These are phyloP conservation scores for Dothistroma pini DNA, from an alignment of 2,329 filamentous ascomycete species.

Conservation along the genomic window DNA sequence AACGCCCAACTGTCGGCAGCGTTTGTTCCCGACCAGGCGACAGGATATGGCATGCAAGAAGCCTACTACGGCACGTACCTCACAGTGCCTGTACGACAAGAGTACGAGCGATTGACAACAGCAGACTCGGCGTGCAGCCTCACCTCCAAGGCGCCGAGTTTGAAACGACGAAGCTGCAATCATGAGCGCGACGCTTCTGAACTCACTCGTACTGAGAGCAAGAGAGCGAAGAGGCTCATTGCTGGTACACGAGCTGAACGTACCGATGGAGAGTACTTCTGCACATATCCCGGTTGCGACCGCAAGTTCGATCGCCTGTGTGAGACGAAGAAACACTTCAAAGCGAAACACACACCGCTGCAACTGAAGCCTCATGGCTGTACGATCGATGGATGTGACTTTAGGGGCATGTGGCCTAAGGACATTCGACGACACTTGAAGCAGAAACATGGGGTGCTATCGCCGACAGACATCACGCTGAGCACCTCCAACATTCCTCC, in stretches of 20 bases:
- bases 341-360: slow-evolving; percentile 1
- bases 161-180: background rate
- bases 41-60: background rate
- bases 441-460: background rate
- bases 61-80: background rate
- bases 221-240: background rate
- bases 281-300: slow-evolving; percentile 1
- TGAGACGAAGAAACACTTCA: slow-evolving; percentile 3
- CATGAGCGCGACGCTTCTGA: background rate
- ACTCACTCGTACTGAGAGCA: background rate
- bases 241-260: background rate
- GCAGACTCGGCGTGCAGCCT: background rate
- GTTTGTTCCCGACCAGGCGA: background rate
- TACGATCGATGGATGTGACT: background rate
- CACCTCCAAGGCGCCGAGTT: background rate
- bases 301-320: background rate
- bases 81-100: background rate
- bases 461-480: background rate
- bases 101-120: background rate
- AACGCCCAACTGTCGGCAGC: background rate
- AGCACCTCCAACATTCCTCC: background rate
- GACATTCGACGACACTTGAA: slow-evolving; percentile 1
- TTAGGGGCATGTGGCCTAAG: slow-evolving; percentile 2
- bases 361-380: slow-evolving; percentile 1
- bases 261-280: background rate